phyloP scores from a whole-genome alignment of 768 basidiomycete species.

The Russula abietina region DNA sequence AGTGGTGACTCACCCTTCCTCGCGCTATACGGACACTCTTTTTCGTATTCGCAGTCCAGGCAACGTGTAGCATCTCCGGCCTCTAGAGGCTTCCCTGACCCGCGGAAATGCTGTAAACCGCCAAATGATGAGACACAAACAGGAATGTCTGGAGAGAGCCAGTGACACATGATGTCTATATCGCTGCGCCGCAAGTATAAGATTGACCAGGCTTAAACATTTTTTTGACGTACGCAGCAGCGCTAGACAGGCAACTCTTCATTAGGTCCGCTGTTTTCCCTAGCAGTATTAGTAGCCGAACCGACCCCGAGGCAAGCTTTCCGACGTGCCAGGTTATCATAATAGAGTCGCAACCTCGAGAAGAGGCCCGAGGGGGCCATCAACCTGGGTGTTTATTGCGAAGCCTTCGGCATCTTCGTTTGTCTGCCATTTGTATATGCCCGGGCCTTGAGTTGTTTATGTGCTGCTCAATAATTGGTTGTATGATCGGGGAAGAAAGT shows the following conservation, averaged over 20 bases:
- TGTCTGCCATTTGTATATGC: constrained; percentile 11
- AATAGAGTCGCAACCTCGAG: not conserved
- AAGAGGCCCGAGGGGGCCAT: constrained; percentile 1
- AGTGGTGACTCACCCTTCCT: constrained; percentile 57
- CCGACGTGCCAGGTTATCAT: constrained; percentile 59
- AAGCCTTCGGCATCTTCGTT: constrained; percentile 67
- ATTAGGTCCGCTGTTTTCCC: constrained; percentile 53
- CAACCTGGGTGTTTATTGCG: constrained; percentile 55
- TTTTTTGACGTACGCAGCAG: not conserved
- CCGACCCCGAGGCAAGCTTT: constrained; percentile 89
- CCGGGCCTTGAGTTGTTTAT: not conserved
- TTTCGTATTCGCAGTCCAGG: constrained; percentile 66
- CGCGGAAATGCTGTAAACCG: constrained; percentile 76
- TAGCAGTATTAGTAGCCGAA: constrained; percentile 36
- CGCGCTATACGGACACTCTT: constrained; percentile 77
- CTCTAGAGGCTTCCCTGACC: constrained; percentile 57
- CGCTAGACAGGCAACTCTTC: constrained; percentile 65
- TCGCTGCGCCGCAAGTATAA: constrained; percentile 44
- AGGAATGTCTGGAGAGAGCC: constrained; percentile 61
- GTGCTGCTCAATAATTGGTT: not conserved
- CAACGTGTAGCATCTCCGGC: constrained; percentile 70
- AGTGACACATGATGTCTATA: constrained; percentile 77
- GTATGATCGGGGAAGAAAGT: not conserved
- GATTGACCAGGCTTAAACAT: constrained; percentile 1
- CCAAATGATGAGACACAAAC: constrained; percentile 79